These are phyloP conservation scores for Oxyria digyna DNA, from an alignment of 148 eudicot species.

Conservation along the genomic window DNA sequence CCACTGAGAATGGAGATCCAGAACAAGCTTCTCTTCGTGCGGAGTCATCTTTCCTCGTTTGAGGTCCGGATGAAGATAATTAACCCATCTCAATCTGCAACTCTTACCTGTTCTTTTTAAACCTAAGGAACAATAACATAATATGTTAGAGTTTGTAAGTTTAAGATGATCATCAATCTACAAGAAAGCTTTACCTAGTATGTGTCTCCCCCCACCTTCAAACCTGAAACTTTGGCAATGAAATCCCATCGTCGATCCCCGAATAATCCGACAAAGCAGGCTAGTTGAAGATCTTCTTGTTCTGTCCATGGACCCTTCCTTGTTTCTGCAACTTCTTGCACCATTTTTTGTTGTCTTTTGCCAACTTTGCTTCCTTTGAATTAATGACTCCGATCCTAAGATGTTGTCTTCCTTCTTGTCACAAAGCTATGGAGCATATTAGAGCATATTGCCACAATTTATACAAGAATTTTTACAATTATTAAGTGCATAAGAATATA, in stretches of 20 bases:
- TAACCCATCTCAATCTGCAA: slow-evolving; percentile 95
- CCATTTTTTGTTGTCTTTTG: slow-evolving; percentile 19
- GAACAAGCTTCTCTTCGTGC: slow-evolving; percentile 69
- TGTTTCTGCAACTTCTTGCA: slow-evolving; percentile 26
- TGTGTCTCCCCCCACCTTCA: slow-evolving; percentile 99
- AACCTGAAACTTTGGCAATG: slow-evolving; percentile 99
- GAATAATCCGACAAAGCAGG: slow-evolving; percentile 74
- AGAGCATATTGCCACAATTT: slow-evolving; percentile 19
- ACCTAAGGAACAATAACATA: slow-evolving; percentile 36
- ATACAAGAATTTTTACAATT: slow-evolving; percentile 21
- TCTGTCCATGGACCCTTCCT: slow-evolving; percentile 97
- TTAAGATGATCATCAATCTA: slow-evolving; percentile 24
- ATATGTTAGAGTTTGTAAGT: slow-evolving; percentile 22
- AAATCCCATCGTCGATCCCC: slow-evolving; percentile 99
- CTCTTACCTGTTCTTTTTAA: slow-evolving; percentile 95
- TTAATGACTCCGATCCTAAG: neutral
- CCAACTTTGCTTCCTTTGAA: neutral
- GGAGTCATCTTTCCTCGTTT: slow-evolving; percentile 86
- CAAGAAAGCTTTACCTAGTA: slow-evolving; percentile 55
- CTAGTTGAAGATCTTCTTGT: slow-evolving; percentile 78
- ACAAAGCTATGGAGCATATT: slow-evolving; percentile 6
- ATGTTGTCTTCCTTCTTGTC: neutral
- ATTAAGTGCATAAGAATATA: slow-evolving; percentile 19
- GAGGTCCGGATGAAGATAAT: slow-evolving; percentile 84
- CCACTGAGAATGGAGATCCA: slow-evolving; percentile 78